Evolutionary conservation across 805 yeast genomes (phyloP).

Genomic region (Wickerhamomyces sydowiorum): DNA sequence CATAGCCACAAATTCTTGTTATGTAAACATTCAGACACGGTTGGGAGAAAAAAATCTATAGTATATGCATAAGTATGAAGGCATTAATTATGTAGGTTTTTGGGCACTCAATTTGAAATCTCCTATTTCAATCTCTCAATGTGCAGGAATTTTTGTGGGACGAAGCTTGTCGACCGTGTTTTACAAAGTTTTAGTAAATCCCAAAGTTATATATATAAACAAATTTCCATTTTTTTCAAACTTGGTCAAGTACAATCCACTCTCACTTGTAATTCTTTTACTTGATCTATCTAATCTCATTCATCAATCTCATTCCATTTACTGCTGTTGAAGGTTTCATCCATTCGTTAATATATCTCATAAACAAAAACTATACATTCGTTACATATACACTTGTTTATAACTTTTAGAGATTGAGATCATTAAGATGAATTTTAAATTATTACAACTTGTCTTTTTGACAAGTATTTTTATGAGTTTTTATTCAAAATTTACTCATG

Average conservation of each 20-base stretch:
- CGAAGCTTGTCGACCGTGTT: no score
- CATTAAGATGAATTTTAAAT: not conserved
- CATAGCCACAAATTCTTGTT: not conserved
- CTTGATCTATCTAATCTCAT: not conserved
- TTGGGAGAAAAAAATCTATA: not conserved
- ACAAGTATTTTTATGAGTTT: not conserved
- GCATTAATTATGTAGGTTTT: no score
- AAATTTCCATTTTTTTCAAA: not conserved
- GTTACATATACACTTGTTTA: not conserved
- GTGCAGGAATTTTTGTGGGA: no score
- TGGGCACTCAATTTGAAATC: not conserved
- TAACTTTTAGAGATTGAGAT: not conserved
- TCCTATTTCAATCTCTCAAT: no score
- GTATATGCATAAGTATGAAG: not conserved
- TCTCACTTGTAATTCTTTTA: not conserved
- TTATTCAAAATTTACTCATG: slow-evolving; percentile 1
- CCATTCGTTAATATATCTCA: no score
- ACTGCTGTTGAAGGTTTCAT: not conserved
- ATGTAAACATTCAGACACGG: not conserved
- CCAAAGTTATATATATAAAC: not conserved
- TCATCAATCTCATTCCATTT: no score
- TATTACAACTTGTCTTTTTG: not conserved
- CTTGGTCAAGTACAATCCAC: no score
- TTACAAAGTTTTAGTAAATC: not conserved
- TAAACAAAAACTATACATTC: no score